Percentiles rank a stretch among this genome's conserved stretches.
Conservation (phyloP, 805 yeast species). For the Sugiyamaella mastotermitis region DNA sequence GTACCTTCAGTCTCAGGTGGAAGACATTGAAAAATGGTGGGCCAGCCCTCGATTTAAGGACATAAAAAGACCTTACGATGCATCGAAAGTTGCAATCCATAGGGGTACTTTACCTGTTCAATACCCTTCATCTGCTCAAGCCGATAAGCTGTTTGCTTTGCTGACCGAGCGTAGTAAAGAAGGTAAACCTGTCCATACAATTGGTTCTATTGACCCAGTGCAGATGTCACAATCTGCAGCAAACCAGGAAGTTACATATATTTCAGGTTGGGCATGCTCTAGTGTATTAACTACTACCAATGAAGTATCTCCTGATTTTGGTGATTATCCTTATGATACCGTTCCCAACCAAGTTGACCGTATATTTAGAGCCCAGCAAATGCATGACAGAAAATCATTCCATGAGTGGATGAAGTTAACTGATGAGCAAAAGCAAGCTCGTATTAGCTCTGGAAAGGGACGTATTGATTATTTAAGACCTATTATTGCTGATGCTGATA, state of each 20-base stretch:
- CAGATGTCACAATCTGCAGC: conserved; percentile 53
- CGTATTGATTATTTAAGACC: conserved; percentile 51
- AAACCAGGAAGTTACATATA: conserved; percentile 48
- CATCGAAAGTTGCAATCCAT: conserved; percentile 46
- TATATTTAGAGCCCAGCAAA: conserved; percentile 49
- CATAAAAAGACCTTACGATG: conserved; percentile 46
- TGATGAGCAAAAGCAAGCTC: conserved; percentile 22
- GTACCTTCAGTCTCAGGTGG: conserved; percentile 30
- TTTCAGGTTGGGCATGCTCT: conserved; percentile 60
- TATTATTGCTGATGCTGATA: conserved; percentile 61
- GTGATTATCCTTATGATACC: conserved; percentile 64
- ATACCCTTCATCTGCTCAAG: conserved; percentile 47
- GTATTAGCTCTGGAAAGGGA: conserved; percentile 22
- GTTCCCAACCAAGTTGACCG: conserved; percentile 64
- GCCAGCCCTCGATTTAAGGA: conserved; percentile 40
- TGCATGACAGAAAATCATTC: conserved; percentile 49
- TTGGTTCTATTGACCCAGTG: conserved; percentile 59
- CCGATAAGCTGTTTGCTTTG: conserved; percentile 44
- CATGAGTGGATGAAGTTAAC: conserved; percentile 33
- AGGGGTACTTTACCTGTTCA: conserved; percentile 42
- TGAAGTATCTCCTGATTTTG: conserved; percentile 61
- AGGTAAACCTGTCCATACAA: conserved; percentile 46
- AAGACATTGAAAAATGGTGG: conserved; percentile 46
- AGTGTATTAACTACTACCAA: conserved; percentile 52
- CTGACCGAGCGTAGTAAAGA: conserved; percentile 37